phyloP scores from a whole-genome alignment of 306 rosid genomes.

The Crataegus laevigata region DNA sequence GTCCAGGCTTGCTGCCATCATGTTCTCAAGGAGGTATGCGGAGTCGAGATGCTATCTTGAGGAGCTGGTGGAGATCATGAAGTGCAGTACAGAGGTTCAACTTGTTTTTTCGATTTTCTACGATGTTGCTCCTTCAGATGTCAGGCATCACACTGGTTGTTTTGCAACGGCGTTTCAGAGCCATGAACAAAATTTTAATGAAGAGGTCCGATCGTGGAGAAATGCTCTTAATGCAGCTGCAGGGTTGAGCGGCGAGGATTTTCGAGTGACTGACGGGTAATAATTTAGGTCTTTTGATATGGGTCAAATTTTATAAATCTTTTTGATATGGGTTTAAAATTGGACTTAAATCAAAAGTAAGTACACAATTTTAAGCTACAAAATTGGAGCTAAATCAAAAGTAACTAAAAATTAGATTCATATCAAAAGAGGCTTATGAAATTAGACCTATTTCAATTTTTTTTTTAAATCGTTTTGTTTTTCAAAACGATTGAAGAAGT shows the following conservation, averaged over 20 bases:
- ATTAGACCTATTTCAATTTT: no score
- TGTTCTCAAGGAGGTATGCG: neutral
- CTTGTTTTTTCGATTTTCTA: no score
- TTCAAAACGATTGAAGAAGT: no score
- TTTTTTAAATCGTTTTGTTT: neutral
- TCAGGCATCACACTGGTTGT: fast-evolving
- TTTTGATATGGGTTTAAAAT: no score
- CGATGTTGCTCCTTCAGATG: neutral
- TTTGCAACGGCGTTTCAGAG: fast-evolving
- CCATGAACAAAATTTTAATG: neutral
- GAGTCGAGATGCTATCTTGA: neutral
- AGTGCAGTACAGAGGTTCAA: neutral
- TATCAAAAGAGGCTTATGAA: no score
- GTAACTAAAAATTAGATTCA: no score
- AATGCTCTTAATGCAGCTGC: neutral
- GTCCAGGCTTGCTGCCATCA: neutral
- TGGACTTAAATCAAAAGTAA: no score
- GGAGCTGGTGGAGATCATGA: neutral
- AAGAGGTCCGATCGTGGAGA: neutral
- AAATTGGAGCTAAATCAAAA: no score
- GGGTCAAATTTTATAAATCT: no score
- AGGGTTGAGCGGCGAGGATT: fast-evolving
- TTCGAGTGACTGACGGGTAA: neutral
- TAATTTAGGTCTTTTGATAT: no score
- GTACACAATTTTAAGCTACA: no score